Percentiles rank a stretch among this genome's conserved stretches.
These are phyloP conservation scores for Citrus glauca DNA, from an alignment of 345 rosid species.

Conservation along the genomic window DNA sequence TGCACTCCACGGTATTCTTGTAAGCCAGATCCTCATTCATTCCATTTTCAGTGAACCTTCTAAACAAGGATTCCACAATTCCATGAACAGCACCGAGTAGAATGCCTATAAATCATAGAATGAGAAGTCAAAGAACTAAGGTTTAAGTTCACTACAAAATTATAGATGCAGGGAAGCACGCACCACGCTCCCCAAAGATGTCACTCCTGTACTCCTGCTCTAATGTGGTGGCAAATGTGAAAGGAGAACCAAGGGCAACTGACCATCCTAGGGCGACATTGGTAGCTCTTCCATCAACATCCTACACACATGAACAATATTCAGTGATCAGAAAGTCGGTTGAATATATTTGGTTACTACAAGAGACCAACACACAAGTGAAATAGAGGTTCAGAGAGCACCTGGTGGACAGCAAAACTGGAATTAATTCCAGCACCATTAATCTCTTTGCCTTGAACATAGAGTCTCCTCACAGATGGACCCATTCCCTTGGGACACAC, in stretches of 20 bases:
- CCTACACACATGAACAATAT: slow-evolving; percentile 34
- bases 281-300: slow-evolving; percentile 86
- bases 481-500: slow-evolving; percentile 94
- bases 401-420: slow-evolving; percentile 90
- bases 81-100: slow-evolving; percentile 92
- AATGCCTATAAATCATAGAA: slow-evolving; percentile 45
- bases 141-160: neutral
- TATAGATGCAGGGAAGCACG: slow-evolving; percentile 11
- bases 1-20: slow-evolving; percentile 89
- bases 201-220: slow-evolving; percentile 97
- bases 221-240: slow-evolving; percentile 81
- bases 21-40: slow-evolving; percentile 76
- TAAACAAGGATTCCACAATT: slow-evolving; percentile 73
- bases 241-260: slow-evolving; percentile 90
- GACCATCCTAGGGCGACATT: slow-evolving; percentile 94
- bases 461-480: slow-evolving; percentile 86
- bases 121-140: neutral
- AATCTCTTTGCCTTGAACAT: slow-evolving; percentile 84
- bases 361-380: neutral
- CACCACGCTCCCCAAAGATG: slow-evolving; percentile 91
- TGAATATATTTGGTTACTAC: neutral
- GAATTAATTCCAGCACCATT: slow-evolving; percentile 96
- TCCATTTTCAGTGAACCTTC: slow-evolving; percentile 75
- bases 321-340: neutral
- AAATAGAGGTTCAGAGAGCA: slow-evolving; percentile 8